Evolutionary conservation across 495 filamentous ascomycete species (phyloP).

Genomic region (Podospora bellae-mahoneyi): DNA sequence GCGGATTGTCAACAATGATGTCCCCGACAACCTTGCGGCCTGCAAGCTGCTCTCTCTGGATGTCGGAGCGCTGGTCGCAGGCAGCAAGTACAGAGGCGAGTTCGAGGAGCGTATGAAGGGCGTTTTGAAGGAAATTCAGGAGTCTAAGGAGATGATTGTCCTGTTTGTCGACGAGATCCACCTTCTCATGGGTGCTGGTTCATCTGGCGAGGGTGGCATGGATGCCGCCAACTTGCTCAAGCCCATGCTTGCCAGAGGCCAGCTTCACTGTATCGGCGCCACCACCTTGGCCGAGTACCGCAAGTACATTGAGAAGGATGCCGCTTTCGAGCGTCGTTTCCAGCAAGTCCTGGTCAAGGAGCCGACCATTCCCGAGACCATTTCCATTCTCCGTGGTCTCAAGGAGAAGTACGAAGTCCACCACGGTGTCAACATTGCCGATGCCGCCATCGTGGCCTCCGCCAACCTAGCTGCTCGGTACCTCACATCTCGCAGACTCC

Average conservation of each 20-base stretch:
- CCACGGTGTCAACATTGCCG: slow-evolving; percentile 93
- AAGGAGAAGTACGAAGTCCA: slow-evolving; percentile 98
- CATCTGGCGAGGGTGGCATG: slow-evolving; percentile 94
- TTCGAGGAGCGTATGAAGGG: slow-evolving; percentile 99
- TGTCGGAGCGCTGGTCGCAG: slow-evolving; percentile 89
- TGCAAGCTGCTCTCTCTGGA: slow-evolving; percentile 93
- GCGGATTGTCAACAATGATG: slow-evolving; percentile 86
- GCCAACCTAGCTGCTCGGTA: slow-evolving; percentile 89
- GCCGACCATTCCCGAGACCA: slow-evolving; percentile 79
- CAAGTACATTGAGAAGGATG: slow-evolving; percentile 99
- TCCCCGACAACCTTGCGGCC: slow-evolving; percentile 90
- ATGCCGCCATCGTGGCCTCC: slow-evolving; percentile 86
- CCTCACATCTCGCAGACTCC: slow-evolving; percentile 82
- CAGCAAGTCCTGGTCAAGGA: slow-evolving; percentile 97
- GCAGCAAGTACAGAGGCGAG: slow-evolving; percentile 96
- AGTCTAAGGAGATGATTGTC: slow-evolving; percentile 95
- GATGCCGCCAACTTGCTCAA: slow-evolving; percentile 96
- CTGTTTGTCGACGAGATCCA: slow-evolving; percentile 99
- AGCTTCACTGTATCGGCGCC: slow-evolving; percentile 95
- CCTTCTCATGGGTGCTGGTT: slow-evolving; percentile 93
- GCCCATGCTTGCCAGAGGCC: slow-evolving; percentile 92
- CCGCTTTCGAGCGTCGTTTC: slow-evolving; percentile 96
- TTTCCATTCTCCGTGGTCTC: slow-evolving; percentile 93
- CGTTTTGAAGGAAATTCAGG: slow-evolving; percentile 92
- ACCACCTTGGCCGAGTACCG: slow-evolving; percentile 93